Evolutionary conservation across 139 green algal species (phyloP), one percentile per base, ranked within the genome.

Genomic region (Chlorella sp.): DNA sequence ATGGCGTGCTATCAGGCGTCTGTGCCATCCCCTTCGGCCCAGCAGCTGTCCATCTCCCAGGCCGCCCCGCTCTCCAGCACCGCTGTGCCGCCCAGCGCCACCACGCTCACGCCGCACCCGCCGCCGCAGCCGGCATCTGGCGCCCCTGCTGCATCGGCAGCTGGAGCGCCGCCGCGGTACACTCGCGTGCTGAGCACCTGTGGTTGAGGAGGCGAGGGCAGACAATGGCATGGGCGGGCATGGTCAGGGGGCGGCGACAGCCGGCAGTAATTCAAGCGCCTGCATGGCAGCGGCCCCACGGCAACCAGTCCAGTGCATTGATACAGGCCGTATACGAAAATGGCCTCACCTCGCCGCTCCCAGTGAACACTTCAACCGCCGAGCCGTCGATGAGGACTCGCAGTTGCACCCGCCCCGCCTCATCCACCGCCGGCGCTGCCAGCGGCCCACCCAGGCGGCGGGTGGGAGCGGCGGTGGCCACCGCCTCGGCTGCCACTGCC

Each of bases 321-420:
- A 44, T 74, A 34, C 36, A 16, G 28, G 16, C 67, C 30, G 46
- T 24, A 28, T 43, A 38, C 17, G 5, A 60, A 1, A 19, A 60
- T 7, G 40, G 36, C 89, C 75, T 91, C 83, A 70, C 90, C 75
- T 91, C 83, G 16, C 88, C 91, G 14, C 26, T 89, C 32, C 85
- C 84, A 20, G 86, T 75, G 73, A 85, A 95, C 2, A 95, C 87
- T 83, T 98, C 94, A 3, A 96, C 32, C 26, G 84, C 93, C 30
- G 91, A 96, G 85, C 92, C 85, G 82, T 98, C 95, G 32, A 98
- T 72, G 58, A 98, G 81, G 3, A 98, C 58, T 5, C 95, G 90
- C 75, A 98, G 90, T 44, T 83, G 48, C 58, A 97, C 83, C 24
- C 70, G 64, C 26, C 88, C 86, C 0, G 85, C 77, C 1, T 79